Percentiles rank a stretch among this genome's conserved stretches.
Evolutionary conservation across 78 protist species (phyloP).

Genomic region (Neovahlkampfia damariscottae): DNA sequence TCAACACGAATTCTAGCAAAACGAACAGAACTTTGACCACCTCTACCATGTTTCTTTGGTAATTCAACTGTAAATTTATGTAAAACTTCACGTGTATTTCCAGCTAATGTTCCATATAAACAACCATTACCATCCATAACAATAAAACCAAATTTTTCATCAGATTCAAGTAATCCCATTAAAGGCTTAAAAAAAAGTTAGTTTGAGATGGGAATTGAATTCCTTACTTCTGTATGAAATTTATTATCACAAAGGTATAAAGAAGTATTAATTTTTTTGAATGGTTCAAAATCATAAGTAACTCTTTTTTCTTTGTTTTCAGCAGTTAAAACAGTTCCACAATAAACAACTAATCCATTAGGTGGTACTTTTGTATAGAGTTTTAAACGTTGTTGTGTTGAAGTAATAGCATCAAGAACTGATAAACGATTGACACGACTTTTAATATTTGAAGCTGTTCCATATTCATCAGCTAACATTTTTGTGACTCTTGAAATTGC

Average conservation of each 20-base stretch:
- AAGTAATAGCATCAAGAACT: constrained; percentile 90
- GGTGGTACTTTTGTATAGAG: constrained; percentile 68
- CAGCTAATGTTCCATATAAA: constrained; percentile 86
- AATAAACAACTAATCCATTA: constrained; percentile 96
- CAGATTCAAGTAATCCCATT: constrained; percentile 77
- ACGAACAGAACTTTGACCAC: constrained; percentile 98
- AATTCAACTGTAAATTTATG: constrained; percentile 94
- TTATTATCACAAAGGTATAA: constrained; percentile 97
- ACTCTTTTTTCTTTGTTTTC: constrained; percentile 94
- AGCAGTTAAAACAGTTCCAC: constrained; percentile 94
- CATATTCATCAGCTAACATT: constrained; percentile 96
- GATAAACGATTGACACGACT: constrained; percentile 81
- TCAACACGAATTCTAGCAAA: constrained; percentile 97
- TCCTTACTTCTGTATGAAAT: constrained; percentile 94
- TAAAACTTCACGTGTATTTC: constrained; percentile 87
- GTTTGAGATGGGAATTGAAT: too few species aligned
- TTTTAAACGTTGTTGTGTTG: constrained; percentile 88
- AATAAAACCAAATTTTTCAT: constrained; percentile 95
- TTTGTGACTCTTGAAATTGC: constrained; percentile 74
- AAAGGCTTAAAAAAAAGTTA: too few species aligned
- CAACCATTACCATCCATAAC: constrained; percentile 95
- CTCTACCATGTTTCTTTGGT: constrained; percentile 99
- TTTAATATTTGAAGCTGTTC: constrained; percentile 98
- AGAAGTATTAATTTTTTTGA: constrained; percentile 94
- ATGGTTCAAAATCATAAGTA: constrained; percentile 96